Base-by-base conservation (phyloP, 495 filamentous ascomycete species). In the Parathielavia hyrcaniae region DNA sequence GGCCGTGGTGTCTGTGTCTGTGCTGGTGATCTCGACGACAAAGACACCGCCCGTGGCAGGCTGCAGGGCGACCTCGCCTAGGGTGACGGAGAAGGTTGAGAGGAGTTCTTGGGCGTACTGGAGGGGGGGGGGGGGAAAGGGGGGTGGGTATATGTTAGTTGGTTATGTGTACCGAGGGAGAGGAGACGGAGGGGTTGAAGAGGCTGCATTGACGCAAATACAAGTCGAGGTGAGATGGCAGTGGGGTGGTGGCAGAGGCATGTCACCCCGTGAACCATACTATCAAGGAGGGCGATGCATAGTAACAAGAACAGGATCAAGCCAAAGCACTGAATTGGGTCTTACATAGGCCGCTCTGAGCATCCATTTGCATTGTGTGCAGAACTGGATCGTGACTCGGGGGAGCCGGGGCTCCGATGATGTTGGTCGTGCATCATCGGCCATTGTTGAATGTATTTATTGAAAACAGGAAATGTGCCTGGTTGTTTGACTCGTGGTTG, bases 21-120 rank as follows among this genome's bases (percentile, higher is more conserved):
- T 45, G 12, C 47, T 19, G 60, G 77, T 73, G 39, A 90, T 82
- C 48, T 85, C 78, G 6, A 96, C 81, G 13, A 80, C 77, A 68
- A 98, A 98, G 22, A 87, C 71, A 0, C 93, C 93, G 23, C 93
- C 91, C 0, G 89, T 95, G 17, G 83, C 68, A 0, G 93, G 93
- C 41, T 92, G 80, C 0, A 98, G 83, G n/a, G 93, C 83, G 14
- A 98, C 86, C 71, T 97, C 92, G 46, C 92, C 91, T 0, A 98
- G 79, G 55, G 84, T 78, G 13, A 84, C 91, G 50, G 81, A 79
- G 76, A 98, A 98, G 8, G 93, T 98, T n/a, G 89, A 93, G 58
- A 98, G 85, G 53, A 98, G 88, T 73, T 98, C 93, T 82, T 98
- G 93, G 45, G 88, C 91, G 73, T 88, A 96, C 89, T 95, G 23